Percentiles rank a stretch among this genome's conserved stretches.
These are phyloP conservation scores for Termitomyces sp. DNA, from an alignment of 768 basidiomycete species.

Conservation along the genomic window DNA sequence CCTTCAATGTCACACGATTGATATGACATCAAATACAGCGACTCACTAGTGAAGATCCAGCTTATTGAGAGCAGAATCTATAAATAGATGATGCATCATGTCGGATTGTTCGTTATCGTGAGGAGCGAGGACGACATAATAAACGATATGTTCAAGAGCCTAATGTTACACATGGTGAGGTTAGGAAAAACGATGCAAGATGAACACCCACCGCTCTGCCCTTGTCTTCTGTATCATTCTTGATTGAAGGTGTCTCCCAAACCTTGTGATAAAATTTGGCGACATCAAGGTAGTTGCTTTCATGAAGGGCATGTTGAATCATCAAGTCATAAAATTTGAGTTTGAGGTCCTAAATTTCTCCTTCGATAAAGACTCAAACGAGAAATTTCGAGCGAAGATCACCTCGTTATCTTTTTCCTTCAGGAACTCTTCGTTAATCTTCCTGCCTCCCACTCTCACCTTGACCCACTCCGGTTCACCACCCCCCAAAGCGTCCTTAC, in stretches of 20 bases:
- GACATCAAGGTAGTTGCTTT: conserved; percentile 83
- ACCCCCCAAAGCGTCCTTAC: conserved; percentile 56
- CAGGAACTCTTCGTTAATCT: conserved; percentile 91
- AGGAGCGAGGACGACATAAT: conserved; percentile 89
- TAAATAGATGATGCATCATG: conserved; percentile 85
- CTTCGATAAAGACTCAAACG: background rate
- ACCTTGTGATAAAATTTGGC: conserved; percentile 95
- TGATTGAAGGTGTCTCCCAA: conserved; percentile 95
- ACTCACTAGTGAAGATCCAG: conserved; percentile 81
- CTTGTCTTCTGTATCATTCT: conserved; percentile 70
- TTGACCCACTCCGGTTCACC: conserved; percentile 93
- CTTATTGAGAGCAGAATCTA: conserved; percentile 73
- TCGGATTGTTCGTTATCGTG: conserved; percentile 97
- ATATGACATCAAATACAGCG: background rate
- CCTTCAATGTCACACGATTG: conserved; percentile 8
- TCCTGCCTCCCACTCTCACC: conserved; percentile 85
- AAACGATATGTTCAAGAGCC: conserved; percentile 93
- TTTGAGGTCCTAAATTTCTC: conserved; percentile 72
- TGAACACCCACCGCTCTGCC: conserved; percentile 52
- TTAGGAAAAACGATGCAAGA: background rate
- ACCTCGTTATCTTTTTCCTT: conserved; percentile 89
- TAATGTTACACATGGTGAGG: conserved; percentile 26
- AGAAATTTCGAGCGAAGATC: background rate
- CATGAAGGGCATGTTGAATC: conserved; percentile 89
- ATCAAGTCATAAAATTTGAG: conserved; percentile 94